phyloP scores from a whole-genome alignment of 805 yeast species.

The Pichia manshurica region DNA sequence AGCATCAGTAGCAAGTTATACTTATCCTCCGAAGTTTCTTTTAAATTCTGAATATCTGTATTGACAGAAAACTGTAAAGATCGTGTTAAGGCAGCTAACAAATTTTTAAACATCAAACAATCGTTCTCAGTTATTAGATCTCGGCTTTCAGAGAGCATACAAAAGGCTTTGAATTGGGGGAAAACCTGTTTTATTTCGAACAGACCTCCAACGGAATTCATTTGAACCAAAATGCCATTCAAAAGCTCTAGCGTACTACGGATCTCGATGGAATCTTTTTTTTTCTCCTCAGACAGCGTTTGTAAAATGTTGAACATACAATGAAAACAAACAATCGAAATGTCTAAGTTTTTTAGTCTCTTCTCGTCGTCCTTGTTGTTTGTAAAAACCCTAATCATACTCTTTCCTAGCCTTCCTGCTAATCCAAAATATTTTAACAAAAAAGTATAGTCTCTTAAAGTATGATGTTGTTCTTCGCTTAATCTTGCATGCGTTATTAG shows the following conservation, averaged over 20 bases:
- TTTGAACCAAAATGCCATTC: background rate
- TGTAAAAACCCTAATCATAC: too few relatives aligned
- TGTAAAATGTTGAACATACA: slow-evolving; percentile 8
- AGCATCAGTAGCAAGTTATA: background rate
- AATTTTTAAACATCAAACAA: background rate
- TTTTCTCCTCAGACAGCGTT: background rate
- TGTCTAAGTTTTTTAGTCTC: slow-evolving; percentile 2
- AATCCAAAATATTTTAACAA: too few relatives aligned
- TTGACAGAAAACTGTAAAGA: background rate
- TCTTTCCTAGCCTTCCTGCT: background rate
- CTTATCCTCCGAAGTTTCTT: background rate
- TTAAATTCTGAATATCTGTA: slow-evolving; percentile 1
- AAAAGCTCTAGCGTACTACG: background rate
- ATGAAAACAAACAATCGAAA: slow-evolving; percentile 11
- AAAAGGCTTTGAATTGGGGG: slow-evolving; percentile 7
- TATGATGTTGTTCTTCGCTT: too few relatives aligned
- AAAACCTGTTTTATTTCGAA: slow-evolving; percentile 8
- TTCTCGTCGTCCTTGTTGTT: background rate
- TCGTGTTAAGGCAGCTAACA: background rate
- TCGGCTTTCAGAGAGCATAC: slow-evolving; percentile 2
- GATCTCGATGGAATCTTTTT: background rate
- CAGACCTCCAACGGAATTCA: background rate
- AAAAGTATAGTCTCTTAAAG: too few relatives aligned
- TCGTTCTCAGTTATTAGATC: background rate
- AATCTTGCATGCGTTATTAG: slow-evolving; percentile 2